phyloP scores from a whole-genome alignment of 2,329 filamentous ascomycete genomes.

The Phialophora chinensis region DNA sequence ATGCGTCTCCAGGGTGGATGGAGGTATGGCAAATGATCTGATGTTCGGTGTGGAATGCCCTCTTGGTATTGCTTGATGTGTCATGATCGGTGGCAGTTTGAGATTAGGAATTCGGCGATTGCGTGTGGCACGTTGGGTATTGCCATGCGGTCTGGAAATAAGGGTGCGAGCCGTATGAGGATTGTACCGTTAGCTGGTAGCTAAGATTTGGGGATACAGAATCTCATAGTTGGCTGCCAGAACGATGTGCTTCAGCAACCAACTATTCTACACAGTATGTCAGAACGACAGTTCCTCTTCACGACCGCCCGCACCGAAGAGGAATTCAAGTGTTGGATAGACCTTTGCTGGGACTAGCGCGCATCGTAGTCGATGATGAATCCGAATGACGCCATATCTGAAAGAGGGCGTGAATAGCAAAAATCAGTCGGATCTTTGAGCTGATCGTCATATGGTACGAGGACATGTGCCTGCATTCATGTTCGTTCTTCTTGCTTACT shows the following conservation, averaged over 20 bases:
- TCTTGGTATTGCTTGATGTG: slow-evolving; percentile 9
- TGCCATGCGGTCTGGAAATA: neutral
- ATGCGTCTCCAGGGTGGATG: slow-evolving; percentile 84
- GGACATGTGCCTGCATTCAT: neutral
- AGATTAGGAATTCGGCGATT: neutral
- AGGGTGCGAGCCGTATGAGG: neutral
- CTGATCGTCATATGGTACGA: neutral
- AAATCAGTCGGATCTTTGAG: neutral
- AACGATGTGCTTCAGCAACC: neutral
- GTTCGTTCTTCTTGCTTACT: neutral
- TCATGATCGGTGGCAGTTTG: neutral
- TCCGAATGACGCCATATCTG: neutral
- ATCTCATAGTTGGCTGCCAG: neutral
- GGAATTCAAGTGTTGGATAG: too few species aligned
- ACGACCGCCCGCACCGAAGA: too few species aligned
- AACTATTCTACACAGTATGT: neutral
- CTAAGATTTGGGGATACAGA: neutral
- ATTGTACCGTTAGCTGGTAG: neutral
- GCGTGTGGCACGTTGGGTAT: slow-evolving; percentile 2
- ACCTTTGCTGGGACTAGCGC: neutral
- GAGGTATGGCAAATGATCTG: slow-evolving; percentile 62
- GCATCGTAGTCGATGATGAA: neutral
- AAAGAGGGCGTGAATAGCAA: too few species aligned
- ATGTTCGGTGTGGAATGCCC: neutral
- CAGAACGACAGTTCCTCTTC: neutral